These are phyloP conservation scores for Wickerhamia fluorescens DNA, from an alignment of 805 yeast genomes.

Conservation along the genomic window DNA sequence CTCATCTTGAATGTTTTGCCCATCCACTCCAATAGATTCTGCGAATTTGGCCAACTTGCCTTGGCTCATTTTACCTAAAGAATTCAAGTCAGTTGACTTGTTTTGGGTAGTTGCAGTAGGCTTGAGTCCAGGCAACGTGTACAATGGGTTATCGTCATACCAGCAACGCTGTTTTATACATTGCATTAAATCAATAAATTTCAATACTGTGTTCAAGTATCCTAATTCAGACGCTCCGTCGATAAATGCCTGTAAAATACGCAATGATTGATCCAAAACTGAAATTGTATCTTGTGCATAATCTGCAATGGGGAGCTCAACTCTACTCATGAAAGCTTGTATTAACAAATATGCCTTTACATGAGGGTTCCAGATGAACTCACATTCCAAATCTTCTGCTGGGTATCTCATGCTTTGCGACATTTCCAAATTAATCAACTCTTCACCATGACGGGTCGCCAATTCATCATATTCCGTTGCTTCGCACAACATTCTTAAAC, in stretches of 20 bases:
- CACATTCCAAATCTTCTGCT: constrained; percentile 49
- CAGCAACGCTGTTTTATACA: constrained; percentile 84
- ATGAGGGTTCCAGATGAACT: constrained; percentile 81
- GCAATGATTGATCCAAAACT: constrained; percentile 87
- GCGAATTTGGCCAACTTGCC: constrained; percentile 30
- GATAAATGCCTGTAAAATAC: constrained; percentile 87
- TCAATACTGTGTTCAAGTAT: constrained; percentile 51
- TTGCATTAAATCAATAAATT: constrained; percentile 66
- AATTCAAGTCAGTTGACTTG: constrained; percentile 21
- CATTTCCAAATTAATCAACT: constrained; percentile 75
- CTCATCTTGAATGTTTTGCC: constrained; percentile 11
- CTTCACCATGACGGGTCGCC: constrained; percentile 90
- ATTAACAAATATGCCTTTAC: constrained; percentile 66
- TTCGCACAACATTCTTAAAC: constrained; percentile 52
- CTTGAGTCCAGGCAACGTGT: constrained; percentile 44
- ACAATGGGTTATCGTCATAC: constrained; percentile 71
- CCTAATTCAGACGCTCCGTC: constrained; percentile 88
- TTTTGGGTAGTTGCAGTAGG: constrained; percentile 1
- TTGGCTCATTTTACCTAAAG: constrained; percentile 35
- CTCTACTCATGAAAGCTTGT: constrained; percentile 65
- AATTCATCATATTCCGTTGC: constrained; percentile 81
- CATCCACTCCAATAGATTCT: constrained; percentile 30
- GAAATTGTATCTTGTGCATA: constrained; percentile 90
- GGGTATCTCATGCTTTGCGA: constrained; percentile 62
- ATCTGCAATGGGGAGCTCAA: constrained; percentile 89